These are phyloP conservation scores for Boletus rubescentipes DNA, from an alignment of 768 basidiomycete species.

Conservation along the genomic window DNA sequence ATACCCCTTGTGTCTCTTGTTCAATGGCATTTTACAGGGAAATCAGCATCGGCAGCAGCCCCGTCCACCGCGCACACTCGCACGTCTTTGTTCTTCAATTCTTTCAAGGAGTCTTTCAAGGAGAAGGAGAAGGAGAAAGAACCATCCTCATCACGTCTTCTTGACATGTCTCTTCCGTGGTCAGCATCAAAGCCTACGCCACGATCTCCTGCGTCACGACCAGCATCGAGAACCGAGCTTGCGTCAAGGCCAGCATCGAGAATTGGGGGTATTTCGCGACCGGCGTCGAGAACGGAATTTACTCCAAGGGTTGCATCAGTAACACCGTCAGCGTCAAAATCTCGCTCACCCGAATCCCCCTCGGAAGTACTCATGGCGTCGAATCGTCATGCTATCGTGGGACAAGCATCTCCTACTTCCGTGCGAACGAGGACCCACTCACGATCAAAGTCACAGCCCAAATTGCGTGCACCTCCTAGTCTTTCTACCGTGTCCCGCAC, in stretches of 20 bases:
- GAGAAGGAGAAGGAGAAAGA: conserved; percentile 33
- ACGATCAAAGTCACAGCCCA: conserved; percentile 39
- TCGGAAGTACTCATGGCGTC: neutral
- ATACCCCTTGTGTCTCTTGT: neutral
- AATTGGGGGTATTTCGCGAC: conserved; percentile 11
- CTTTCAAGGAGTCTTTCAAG: conserved; percentile 18
- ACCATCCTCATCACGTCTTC: conserved; percentile 25
- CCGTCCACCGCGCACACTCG: conserved; percentile 12
- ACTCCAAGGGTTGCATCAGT: neutral
- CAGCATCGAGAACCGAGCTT: conserved; percentile 14
- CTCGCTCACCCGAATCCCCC: neutral
- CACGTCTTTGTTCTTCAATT: conserved; percentile 19
- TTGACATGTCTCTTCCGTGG: conserved; percentile 38
- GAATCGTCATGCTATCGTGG: neutral
- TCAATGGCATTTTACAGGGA: conserved; percentile 27
- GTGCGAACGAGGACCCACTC: conserved; percentile 16
- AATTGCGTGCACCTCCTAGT: conserved; percentile 18
- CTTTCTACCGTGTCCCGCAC: conserved; percentile 6
- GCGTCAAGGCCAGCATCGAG: conserved; percentile 22
- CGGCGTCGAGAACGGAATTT: conserved; percentile 15
- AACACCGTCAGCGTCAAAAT: neutral
- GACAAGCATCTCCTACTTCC: neutral
- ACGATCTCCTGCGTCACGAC: conserved; percentile 15
- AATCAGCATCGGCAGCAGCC: conserved; percentile 30
- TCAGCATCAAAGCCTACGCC: conserved; percentile 20